These are phyloP conservation scores for Alternaria triticina DNA, from an alignment of 2,329 filamentous ascomycete species.

Conservation along the genomic window DNA sequence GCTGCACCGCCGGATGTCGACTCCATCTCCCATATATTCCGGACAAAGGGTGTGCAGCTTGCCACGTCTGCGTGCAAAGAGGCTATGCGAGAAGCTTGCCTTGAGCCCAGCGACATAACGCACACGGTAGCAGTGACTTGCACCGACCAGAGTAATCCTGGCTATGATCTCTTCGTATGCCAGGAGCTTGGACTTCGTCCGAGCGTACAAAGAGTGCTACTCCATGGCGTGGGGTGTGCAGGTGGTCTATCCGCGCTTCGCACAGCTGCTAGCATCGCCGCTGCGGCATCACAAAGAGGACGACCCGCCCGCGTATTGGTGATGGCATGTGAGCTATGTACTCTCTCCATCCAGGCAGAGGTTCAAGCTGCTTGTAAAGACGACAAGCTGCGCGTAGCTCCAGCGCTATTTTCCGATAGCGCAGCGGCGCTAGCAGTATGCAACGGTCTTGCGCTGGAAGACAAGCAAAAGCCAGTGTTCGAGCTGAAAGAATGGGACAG, in stretches of 20 bases:
- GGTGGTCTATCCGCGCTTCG: constrained; percentile 45
- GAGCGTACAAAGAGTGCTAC: constrained; percentile 42
- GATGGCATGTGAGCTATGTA: constrained; percentile 64
- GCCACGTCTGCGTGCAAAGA: constrained; percentile 40
- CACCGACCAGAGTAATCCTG: constrained; percentile 48
- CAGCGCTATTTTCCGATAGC: constrained; percentile 73
- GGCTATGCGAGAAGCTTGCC: constrained; percentile 39
- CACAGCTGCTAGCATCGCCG: constrained; percentile 68
- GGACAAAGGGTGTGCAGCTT: constrained; percentile 38
- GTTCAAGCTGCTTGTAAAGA: constrained; percentile 63
- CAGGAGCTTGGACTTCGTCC: constrained; percentile 36
- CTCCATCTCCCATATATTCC: constrained; percentile 37
- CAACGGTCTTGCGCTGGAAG: constrained; percentile 63
- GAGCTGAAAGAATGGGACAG: constrained; percentile 71
- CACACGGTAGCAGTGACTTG: constrained; percentile 50
- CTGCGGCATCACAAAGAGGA: constrained; percentile 65
- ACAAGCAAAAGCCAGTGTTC: constrained; percentile 53
- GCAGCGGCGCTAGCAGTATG: constrained; percentile 70
- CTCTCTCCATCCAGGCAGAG: constrained; percentile 66
- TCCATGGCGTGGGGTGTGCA: constrained; percentile 50
- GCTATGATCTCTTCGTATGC: constrained; percentile 48
- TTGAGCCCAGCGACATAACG: constrained; percentile 38
- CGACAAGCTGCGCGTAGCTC: constrained; percentile 66
- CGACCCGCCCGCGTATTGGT: constrained; percentile 69
- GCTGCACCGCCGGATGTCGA: constrained; percentile 23